Percentiles rank a stretch among this genome's conserved stretches.
Conservation (phyloP, 306 rosid genomes). For the Castanea sativa region DNA sequence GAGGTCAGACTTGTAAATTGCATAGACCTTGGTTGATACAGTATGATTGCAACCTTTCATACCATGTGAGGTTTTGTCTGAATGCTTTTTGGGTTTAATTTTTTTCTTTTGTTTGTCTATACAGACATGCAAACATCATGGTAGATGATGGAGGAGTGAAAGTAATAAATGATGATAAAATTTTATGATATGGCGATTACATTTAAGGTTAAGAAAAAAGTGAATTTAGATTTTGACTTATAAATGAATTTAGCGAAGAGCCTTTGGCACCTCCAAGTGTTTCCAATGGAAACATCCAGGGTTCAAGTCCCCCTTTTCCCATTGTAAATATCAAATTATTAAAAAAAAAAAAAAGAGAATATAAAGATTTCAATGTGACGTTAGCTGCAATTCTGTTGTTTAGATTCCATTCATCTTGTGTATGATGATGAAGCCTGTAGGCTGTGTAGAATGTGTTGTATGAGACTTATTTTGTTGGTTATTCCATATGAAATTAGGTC, state of each 20-base stretch:
- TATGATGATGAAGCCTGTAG: background rate
- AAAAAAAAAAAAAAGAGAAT: too few relatives aligned
- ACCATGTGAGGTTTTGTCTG: background rate
- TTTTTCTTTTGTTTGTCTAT: background rate
- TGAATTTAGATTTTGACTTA: background rate
- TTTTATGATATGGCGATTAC: background rate
- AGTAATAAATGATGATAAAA: background rate
- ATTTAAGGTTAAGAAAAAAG: background rate
- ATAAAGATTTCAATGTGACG: too few relatives aligned
- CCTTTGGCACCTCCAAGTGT: too few relatives aligned
- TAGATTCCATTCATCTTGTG: background rate
- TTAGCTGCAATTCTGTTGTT: background rate
- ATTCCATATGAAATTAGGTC: background rate
- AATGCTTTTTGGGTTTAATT: background rate
- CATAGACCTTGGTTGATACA: background rate
- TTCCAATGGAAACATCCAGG: too few relatives aligned
- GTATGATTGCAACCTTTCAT: background rate
- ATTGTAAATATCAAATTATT: too few relatives aligned
- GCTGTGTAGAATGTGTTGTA: background rate
- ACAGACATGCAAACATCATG: background rate
- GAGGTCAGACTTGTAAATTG: background rate
- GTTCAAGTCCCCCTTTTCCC: too few relatives aligned
- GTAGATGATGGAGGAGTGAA: background rate
- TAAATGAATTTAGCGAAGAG: too few relatives aligned
- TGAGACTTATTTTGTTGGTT: background rate